These are phyloP conservation scores for Elongisporangium anandrum DNA, from an alignment of 352 stramenopile genomes.

Conservation along the genomic window DNA sequence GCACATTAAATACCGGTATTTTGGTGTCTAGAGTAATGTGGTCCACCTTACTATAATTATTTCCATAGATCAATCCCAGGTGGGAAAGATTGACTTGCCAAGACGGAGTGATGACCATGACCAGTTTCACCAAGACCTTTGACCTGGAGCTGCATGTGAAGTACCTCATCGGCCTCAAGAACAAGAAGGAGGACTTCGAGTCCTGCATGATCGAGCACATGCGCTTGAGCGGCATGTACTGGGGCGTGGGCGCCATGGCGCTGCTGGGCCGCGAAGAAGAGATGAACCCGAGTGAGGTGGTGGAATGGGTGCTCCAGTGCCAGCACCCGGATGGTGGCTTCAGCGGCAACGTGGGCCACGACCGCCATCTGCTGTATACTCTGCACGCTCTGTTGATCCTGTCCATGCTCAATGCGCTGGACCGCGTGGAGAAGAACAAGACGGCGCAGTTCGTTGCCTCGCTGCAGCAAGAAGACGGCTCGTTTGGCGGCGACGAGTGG, in stretches of 20 bases:
- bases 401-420: slow-evolving; percentile 88
- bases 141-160: slow-evolving; percentile 65
- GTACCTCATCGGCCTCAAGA: slow-evolving; percentile 75
- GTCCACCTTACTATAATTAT: neutral
- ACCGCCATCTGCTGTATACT: slow-evolving; percentile 98
- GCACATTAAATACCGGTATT: neutral
- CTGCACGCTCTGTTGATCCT: slow-evolving; percentile 97
- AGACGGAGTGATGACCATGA: neutral
- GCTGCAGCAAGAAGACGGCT: slow-evolving; percentile 96
- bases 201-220: slow-evolving; percentile 96
- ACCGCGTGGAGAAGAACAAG: slow-evolving; percentile 78
- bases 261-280: slow-evolving; percentile 88
- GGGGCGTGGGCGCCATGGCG: slow-evolving; percentile 94
- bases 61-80: neutral
- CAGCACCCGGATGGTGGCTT: slow-evolving; percentile 92
- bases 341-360: slow-evolving; percentile 94
- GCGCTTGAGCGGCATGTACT: slow-evolving; percentile 98
- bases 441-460: slow-evolving; percentile 79
- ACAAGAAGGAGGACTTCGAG: slow-evolving; percentile 89
- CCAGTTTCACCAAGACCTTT: slow-evolving; percentile 20
- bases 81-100: neutral
- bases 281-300: slow-evolving; percentile 81
- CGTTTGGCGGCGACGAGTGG: slow-evolving; percentile 96
- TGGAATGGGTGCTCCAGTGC: slow-evolving; percentile 96
- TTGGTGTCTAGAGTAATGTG: neutral